These are phyloP conservation scores for Avicennia marina DNA, from an alignment of 257 asterid genomes.

Conservation along the genomic window DNA sequence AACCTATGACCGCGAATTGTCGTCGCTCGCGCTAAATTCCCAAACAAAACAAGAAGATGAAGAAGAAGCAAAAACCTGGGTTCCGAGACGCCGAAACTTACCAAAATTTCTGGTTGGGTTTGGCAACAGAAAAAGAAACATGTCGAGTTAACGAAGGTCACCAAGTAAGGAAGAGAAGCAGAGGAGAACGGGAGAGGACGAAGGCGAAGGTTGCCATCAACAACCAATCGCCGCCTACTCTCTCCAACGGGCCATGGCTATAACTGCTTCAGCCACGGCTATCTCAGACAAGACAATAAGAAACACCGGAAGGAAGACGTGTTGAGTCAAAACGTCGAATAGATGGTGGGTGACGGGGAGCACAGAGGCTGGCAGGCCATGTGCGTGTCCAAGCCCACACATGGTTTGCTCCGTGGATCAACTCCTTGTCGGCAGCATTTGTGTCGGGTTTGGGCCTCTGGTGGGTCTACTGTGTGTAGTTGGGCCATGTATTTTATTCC, in stretches of 20 bases:
- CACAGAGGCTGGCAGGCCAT: too few species aligned
- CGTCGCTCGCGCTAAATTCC: constrained; percentile 30
- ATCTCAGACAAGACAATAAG: too few species aligned
- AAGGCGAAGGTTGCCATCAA: constrained; percentile 75
- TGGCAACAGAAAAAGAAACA: constrained; percentile 18
- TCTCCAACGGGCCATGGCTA: constrained; percentile 18
- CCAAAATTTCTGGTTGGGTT: constrained; percentile 4
- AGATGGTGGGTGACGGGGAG: too few species aligned
- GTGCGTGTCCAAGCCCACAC: too few species aligned
- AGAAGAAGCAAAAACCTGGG: constrained; percentile 22
- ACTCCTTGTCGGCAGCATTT: too few species aligned
- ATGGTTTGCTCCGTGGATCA: too few species aligned
- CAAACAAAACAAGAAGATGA: constrained; percentile 36
- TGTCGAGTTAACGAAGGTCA: constrained; percentile 16
- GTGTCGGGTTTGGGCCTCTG: too few species aligned
- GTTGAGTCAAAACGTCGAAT: too few species aligned
- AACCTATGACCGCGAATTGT: constrained; percentile 52
- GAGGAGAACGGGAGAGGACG: constrained; percentile 36
- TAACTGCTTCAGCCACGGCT: constrained; percentile 25
- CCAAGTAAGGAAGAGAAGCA: constrained; percentile 21
- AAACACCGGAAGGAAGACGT: too few species aligned
- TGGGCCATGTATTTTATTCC: too few species aligned
- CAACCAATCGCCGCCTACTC: constrained; percentile 41
- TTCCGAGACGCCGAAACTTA: constrained; percentile 20
- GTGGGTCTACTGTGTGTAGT: too few species aligned